Conservation (phyloP, 768 basidiomycete species). For the Boletus sp. region DNA sequence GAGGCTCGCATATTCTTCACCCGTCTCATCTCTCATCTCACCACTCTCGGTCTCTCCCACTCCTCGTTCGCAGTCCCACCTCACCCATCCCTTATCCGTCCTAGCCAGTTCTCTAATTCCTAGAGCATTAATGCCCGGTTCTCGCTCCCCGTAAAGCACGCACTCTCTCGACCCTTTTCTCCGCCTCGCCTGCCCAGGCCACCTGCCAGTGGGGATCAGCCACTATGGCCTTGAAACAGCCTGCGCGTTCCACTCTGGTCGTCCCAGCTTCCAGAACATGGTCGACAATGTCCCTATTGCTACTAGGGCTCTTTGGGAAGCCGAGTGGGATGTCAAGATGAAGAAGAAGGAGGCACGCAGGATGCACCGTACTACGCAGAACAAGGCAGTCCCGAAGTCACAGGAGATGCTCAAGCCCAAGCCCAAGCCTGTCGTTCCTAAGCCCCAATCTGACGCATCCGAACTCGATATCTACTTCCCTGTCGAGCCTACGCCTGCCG, state of each 20-base stretch:
- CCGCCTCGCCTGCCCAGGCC: constrained; percentile 59
- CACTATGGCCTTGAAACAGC: constrained; percentile 74
- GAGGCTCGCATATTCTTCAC: too few relatives aligned
- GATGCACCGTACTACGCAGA: constrained; percentile 23
- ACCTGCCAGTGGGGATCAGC: too few relatives aligned
- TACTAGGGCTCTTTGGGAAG: constrained; percentile 70
- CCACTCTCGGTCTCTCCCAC: constrained; percentile 49
- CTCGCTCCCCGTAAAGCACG: constrained; percentile 53
- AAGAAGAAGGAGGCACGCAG: constrained; percentile 41
- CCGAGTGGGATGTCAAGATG: constrained; percentile 62
- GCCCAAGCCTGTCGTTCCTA: constrained; percentile 3
- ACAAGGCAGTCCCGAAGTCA: constrained; percentile 17
- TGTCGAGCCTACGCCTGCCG: constrained; percentile 31
- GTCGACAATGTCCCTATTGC: constrained; percentile 79
- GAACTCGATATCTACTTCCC: constrained; percentile 67
- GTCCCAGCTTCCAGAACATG: constrained; percentile 77
- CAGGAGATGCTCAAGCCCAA: constrained; percentile 32
- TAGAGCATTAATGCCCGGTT: constrained; percentile 52
- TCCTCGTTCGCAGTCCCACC: constrained; percentile 18
- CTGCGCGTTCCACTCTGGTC: constrained; percentile 69
- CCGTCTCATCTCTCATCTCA: constrained; percentile 55
- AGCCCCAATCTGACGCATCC: constrained; percentile 26
- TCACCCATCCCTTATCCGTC: constrained; percentile 12
- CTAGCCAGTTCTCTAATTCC: constrained; percentile 19
- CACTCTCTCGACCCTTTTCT: constrained; percentile 46